These are phyloP conservation scores for Aeminium ludgeri DNA, from an alignment of 495 filamentous ascomycete species.

Conservation along the genomic window DNA sequence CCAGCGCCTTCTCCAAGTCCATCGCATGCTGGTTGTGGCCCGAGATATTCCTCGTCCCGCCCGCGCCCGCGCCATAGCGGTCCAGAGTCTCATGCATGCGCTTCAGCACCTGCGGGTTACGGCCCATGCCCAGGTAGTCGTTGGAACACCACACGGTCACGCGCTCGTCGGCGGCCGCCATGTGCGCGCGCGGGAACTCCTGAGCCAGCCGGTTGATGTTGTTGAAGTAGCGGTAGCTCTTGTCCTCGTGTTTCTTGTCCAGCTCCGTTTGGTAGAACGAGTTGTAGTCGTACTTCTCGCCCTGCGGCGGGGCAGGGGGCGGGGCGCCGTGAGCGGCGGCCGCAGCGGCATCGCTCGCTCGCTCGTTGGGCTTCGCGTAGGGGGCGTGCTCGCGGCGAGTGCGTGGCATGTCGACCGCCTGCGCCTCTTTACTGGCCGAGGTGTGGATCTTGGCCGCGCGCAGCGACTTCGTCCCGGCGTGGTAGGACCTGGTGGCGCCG, in stretches of 20 bases:
- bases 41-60: constrained; percentile 92
- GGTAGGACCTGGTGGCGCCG: constrained; percentile 26
- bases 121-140: constrained; percentile 95
- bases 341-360: background rate
- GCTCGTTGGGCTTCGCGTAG: constrained; percentile 3
- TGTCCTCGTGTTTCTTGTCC: constrained; percentile 98
- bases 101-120: constrained; percentile 72
- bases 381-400: constrained; percentile 36
- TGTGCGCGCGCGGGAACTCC: constrained; percentile 90
- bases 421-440: constrained; percentile 52
- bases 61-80: constrained; percentile 85
- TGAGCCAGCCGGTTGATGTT: constrained; percentile 97
- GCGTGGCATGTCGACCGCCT: constrained; percentile 44
- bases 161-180: constrained; percentile 63
- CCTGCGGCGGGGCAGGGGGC: constrained; percentile 27
- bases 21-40: constrained; percentile 94
- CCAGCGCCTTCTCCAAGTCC: constrained; percentile 63
- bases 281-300: constrained; percentile 68
- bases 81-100: constrained; percentile 91
- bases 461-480: constrained; percentile 31
- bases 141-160: constrained; percentile 99
- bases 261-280: constrained; percentile 75
- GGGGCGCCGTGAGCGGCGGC: constrained; percentile 6
- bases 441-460: constrained; percentile 75
- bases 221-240: constrained; percentile 99